Evolutionary conservation across 768 basidiomycete genomes (phyloP), one percentile per base, ranked within the genome.

Genomic region (Hirschioporus abietinus): DNA sequence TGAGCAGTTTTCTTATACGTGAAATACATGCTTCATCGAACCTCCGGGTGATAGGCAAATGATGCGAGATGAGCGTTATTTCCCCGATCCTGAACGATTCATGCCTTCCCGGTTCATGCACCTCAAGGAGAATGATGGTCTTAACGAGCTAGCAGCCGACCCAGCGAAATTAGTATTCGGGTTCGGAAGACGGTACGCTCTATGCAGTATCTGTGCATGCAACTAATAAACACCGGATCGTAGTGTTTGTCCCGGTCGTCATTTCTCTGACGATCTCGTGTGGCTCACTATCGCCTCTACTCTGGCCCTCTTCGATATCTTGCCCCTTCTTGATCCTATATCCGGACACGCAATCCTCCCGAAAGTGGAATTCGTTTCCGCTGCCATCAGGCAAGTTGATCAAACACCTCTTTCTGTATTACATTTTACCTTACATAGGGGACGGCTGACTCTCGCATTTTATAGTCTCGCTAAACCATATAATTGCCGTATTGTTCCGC

Each of bases 71-170:
- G 42, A 52, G 20, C 42, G 20, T 5, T 52, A 52, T 52, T 89
- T 86, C 74, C 79, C 81, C 7, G 79, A 87, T 35, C 81, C 88
- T 5, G 79, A 79, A 66, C 69, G 70, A 7, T 88, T 88, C 75
- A 78, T 80, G 26, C 87, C 88, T 8, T 84, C 86, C 67, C 79
- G 88, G 42, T 86, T 84, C 75, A 71, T 89, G 61, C 1, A 52
- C 42, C 3, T 2, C 42, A 52, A 52, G 20, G 42, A 52, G 12
- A 52, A 20, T 15, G 42, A 20, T 20, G 42, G 12, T 52, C 6
- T 3, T 1, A 3, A 52, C 20, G 42, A 52, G 4, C 42, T 52
- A 15, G 42, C 42, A 1, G 15, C 42, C 12, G 81, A 81, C 72
- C 81, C 77, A 70, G 73, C 80, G 64, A 79, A 80, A 8, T 80